Evolutionary conservation across 768 basidiomycete species (phyloP).

Genomic region (Podaxis pistillaris): DNA sequence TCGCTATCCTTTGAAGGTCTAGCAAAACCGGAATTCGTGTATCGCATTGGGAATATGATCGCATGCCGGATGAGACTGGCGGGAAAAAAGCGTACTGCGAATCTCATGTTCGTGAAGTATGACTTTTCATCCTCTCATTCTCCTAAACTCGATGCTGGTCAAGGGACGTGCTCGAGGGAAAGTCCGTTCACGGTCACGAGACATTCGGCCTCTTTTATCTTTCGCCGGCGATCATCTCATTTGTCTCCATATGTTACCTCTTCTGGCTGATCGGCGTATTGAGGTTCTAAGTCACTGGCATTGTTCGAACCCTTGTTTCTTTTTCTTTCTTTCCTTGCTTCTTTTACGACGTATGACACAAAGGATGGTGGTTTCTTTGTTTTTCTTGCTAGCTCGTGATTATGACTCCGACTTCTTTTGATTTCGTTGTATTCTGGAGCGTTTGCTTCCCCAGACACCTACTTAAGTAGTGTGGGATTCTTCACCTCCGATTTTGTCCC

Average conservation of each 20-base stretch:
- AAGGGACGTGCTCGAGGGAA: constrained; percentile 3
- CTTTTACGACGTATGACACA: not conserved
- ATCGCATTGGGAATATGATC: constrained; percentile 12
- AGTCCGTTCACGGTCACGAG: constrained; percentile 7
- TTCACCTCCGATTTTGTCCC: not conserved
- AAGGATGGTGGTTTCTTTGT: not conserved
- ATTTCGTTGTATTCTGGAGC: not conserved
- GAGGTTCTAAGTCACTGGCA: not conserved
- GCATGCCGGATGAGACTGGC: constrained; percentile 11
- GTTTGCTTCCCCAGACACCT: not conserved
- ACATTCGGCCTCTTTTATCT: constrained; percentile 13
- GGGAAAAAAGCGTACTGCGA: constrained; percentile 3
- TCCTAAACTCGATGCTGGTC: constrained; percentile 5
- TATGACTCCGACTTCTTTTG: not conserved
- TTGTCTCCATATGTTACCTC: not conserved
- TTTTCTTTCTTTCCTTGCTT: not conserved
- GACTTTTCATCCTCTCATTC: constrained; percentile 10
- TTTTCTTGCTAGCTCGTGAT: not conserved
- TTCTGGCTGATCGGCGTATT: not conserved
- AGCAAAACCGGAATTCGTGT: constrained; percentile 14
- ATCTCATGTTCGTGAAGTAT: constrained; percentile 12
- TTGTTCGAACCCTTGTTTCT: not conserved
- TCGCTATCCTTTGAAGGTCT: constrained; percentile 11
- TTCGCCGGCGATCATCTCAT: not conserved
- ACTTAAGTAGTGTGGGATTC: not conserved